Conservation (phyloP, 495 filamentous ascomycete genomes). For the Penicillium cinerascens region DNA sequence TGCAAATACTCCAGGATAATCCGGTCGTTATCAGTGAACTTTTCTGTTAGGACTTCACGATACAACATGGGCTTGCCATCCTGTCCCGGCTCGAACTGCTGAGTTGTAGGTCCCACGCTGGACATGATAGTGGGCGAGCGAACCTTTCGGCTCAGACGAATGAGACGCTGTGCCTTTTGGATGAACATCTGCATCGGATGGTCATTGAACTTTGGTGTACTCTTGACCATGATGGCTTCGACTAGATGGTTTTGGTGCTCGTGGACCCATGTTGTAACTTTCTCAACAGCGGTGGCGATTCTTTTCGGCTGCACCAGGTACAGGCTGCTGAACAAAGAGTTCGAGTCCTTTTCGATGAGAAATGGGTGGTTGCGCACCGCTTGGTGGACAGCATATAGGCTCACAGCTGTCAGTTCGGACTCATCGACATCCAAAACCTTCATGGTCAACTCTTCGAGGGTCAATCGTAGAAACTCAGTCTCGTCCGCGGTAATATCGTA, state of each 20-base stretch:
- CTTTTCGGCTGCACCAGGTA: conserved; percentile 50
- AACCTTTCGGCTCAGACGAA: conserved; percentile 61
- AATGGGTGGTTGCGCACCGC: conserved; percentile 42
- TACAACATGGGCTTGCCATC: conserved; percentile 37
- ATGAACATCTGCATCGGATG: conserved; percentile 58
- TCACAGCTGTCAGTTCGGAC: conserved; percentile 46
- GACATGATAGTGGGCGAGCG: conserved; percentile 58
- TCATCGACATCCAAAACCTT: conserved; percentile 41
- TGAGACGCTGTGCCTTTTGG: conserved; percentile 57
- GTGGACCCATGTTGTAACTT: conserved; percentile 55
- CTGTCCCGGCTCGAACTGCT: conserved; percentile 35
- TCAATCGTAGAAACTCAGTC: conserved; percentile 49
- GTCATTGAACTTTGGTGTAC: conserved; percentile 10
- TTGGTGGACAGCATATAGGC: conserved; percentile 67
- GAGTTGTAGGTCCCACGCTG: conserved; percentile 46
- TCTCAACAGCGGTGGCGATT: conserved; percentile 39
- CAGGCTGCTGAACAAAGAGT: conserved; percentile 38
- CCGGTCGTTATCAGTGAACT: conserved; percentile 43
- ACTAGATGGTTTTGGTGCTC: conserved; percentile 51
- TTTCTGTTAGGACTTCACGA: conserved; percentile 34
- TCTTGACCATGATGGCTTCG: conserved; percentile 23
- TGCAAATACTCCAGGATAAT: conserved; percentile 68
- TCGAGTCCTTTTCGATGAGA: conserved; percentile 46
- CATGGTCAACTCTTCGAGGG: conserved; percentile 60
- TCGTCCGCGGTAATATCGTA: conserved; percentile 46